A percentile compares a stretch with the other conserved stretches of the same genome.
Conservation (phyloP, 176 grass and related monocot genomes). For the Thalia dealbata region DNA sequence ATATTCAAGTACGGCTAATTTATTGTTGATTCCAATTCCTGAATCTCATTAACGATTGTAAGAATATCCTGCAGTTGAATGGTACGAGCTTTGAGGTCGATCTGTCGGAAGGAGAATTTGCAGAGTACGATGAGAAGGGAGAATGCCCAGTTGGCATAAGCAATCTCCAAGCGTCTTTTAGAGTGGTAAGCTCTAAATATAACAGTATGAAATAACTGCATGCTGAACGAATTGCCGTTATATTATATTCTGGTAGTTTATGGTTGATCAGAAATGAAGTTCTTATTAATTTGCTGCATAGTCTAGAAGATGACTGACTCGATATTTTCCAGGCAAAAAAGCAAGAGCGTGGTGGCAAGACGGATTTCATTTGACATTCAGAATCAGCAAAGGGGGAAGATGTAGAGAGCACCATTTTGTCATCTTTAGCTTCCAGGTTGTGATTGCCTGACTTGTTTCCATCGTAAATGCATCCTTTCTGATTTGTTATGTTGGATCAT, state of each 20-base stretch:
- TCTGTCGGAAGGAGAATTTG: slow-evolving; percentile 76
- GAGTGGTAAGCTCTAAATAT: slow-evolving; percentile 45
- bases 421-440: neutral
- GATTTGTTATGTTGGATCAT: neutral
- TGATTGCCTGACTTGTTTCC: neutral
- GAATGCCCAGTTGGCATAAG: slow-evolving; percentile 58
- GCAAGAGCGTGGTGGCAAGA: slow-evolving; percentile 14
- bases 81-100: slow-evolving; percentile 69
- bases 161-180: slow-evolving; percentile 60
- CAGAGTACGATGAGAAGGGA: slow-evolving; percentile 85
- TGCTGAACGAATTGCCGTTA: neutral
- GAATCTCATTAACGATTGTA: neutral
- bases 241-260: neutral
- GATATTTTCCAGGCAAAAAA: slow-evolving; percentile 22
- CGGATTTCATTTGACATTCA: slow-evolving; percentile 17
- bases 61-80: slow-evolving; percentile 23
- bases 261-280: neutral
- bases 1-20: neutral
- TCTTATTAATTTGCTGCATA: no score
- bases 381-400: neutral
- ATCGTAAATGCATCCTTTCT: neutral
- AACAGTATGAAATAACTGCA: neutral
- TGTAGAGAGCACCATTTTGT: neutral
- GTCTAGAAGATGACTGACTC: no score
- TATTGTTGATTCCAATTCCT: neutral